Base-by-base conservation (phyloP, 2,329 filamentous ascomycete genomes). In the Fusarium avenaceum region DNA sequence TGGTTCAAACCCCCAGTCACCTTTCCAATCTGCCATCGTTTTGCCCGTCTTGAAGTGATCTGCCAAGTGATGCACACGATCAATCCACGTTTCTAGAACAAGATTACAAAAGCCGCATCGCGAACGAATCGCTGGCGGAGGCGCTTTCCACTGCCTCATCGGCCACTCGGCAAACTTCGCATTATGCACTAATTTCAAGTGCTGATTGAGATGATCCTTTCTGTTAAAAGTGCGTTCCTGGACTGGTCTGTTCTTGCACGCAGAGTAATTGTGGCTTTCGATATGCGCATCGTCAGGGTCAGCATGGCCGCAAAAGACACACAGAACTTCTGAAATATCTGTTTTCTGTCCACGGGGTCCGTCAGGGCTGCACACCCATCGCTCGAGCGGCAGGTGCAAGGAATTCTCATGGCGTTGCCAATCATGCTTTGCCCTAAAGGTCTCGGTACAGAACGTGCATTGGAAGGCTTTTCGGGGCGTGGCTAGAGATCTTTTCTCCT, bases 401-500 rank as follows among this genome's bases (percentile, higher is more conserved):
- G 80, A 79, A 42, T 80, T 81, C 63, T 87, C 85, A 59, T 87
- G 85, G 10, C 85, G 76, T 45, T 81, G 80, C 81, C 81, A 83
- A 46, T 82, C 81, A 54, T 82, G 80, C 13, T 82, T 82, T 2
- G 79, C 80, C 40, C 79, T 79, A 61, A 83, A 83, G 0, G 79
- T 80, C 52, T 83, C 80, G 0, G 80, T 81, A 51, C 81, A 83
- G 63, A 83, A 83, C 4, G 81, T 83, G 58, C 81, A 83, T 54
- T 83, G 81, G n/a, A 77, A 79, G 3, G 67, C 68, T 14, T 74
- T 74, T 2, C 65, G 51, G 1, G 66, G 48, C 35, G 69, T 54
- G 3, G 57, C 56, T 0, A 67, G n/a, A 0, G 69, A 64, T 24
- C 66, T n/a, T 22, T 57, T 30, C 0, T 67, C 66, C n/a, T 68